Conservation (phyloP, 2,329 filamentous ascomycete genomes). For the Monosporascus sp. region DNA sequence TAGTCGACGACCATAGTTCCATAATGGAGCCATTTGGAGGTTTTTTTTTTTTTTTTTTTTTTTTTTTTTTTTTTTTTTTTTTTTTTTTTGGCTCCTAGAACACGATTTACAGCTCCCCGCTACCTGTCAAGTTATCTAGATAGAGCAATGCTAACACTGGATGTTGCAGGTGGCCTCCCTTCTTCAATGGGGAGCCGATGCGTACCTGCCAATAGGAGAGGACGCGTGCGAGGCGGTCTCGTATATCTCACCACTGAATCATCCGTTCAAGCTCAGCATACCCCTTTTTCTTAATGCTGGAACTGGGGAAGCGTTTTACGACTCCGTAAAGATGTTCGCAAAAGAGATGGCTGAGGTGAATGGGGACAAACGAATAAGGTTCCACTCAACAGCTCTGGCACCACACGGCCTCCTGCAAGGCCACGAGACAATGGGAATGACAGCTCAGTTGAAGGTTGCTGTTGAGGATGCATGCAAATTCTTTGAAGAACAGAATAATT, state of each 20-base stretch:
- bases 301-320: neutral
- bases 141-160: no score
- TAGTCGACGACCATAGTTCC: no score
- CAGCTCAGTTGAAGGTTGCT: neutral
- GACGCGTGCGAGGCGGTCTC: neutral
- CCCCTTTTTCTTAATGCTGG: neutral
- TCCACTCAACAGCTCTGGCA: neutral
- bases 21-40: no score
- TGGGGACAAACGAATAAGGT: neutral
- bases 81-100: no score
- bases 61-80: no score
- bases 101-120: no score
- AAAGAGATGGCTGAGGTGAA: neutral
- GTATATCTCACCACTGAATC: neutral
- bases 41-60: no score
- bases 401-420: neutral
- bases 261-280: neutral
- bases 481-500: neutral
- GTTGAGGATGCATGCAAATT: neutral
- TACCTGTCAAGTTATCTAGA: no score
- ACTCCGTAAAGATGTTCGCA: neutral
- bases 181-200: neutral
- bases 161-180: neutral
- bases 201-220: neutral
- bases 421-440: neutral